Evolutionary conservation across 225 moss, liverwort and hornwort genomes (phyloP).

Genomic region (Sphagnum tenellum): DNA sequence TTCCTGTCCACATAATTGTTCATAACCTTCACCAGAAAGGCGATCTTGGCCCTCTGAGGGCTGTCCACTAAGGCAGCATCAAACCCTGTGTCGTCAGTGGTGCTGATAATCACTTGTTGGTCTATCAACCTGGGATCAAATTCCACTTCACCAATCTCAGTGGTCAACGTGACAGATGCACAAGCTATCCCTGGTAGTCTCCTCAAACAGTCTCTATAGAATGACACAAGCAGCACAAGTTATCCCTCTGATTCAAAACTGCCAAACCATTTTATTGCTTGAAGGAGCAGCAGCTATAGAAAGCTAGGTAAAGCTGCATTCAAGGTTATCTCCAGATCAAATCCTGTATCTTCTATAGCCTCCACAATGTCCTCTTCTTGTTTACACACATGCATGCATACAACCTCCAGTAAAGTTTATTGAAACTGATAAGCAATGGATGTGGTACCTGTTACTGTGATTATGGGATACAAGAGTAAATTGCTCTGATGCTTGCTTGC

Average conservation of each 20-base stretch:
- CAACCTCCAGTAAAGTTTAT: too few species aligned
- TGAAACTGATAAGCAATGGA: too few species aligned
- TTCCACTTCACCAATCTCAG: constrained; percentile 69
- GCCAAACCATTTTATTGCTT: constrained; percentile 27
- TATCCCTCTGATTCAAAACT: constrained; percentile 84
- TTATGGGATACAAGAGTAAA: too few species aligned
- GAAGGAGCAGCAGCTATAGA: constrained; percentile 3
- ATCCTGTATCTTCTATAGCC: constrained; percentile 82
- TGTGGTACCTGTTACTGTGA: too few species aligned
- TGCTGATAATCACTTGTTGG: constrained; percentile 46
- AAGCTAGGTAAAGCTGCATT: constrained; percentile 4
- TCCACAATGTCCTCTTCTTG: constrained; percentile 60
- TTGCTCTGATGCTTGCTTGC: too few species aligned
- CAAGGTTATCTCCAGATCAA: constrained; percentile 51
- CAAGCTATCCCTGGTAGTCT: constrained; percentile 51
- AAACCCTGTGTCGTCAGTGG: constrained; percentile 80
- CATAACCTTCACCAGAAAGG: constrained; percentile 53
- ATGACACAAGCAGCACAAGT: constrained; percentile 76
- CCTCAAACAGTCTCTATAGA: constrained; percentile 61
- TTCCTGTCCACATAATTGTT: constrained; percentile 28
- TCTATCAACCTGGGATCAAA: constrained; percentile 54
- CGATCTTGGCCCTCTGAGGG: constrained; percentile 45
- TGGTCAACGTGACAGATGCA: constrained; percentile 62
- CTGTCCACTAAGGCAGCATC: constrained; percentile 75
- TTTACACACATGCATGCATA: neutral